These are phyloP conservation scores for Scedosporium boydii DNA, from an alignment of 2,329 filamentous ascomycete species.

Conservation along the genomic window DNA sequence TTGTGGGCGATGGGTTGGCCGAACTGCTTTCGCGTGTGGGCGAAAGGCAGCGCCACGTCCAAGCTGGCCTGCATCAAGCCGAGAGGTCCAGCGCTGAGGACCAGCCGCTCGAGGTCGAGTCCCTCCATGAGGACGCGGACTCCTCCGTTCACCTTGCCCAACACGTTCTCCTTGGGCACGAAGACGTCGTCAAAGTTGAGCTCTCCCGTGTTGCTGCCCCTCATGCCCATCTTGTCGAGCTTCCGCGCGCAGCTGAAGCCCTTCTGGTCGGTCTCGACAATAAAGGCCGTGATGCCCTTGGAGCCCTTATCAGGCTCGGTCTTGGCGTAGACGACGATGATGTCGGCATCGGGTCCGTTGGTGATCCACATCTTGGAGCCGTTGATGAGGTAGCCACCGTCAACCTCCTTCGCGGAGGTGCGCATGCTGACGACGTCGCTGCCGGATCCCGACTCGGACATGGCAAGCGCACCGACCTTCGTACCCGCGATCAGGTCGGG, in stretches of 20 bases:
- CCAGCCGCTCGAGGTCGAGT: slow-evolving; percentile 84
- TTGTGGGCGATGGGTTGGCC: slow-evolving; percentile 78
- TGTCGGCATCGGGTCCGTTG: slow-evolving; percentile 89
- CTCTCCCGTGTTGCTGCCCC: slow-evolving; percentile 92
- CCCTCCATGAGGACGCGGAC: slow-evolving; percentile 94
- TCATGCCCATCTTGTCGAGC: slow-evolving; percentile 97
- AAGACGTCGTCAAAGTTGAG: slow-evolving; percentile 86
- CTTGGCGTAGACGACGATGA: slow-evolving; percentile 95
- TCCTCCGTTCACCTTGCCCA: slow-evolving; percentile 72
- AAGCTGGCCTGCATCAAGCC: slow-evolving; percentile 91
- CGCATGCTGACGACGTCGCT: slow-evolving; percentile 96
- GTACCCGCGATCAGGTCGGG: slow-evolving; percentile 73
- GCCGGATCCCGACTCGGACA: slow-evolving; percentile 87
- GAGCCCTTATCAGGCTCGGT: slow-evolving; percentile 70
- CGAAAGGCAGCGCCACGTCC: slow-evolving; percentile 79
- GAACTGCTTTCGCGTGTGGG: slow-evolving; percentile 85
- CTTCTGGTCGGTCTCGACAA: slow-evolving; percentile 60
- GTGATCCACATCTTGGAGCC: slow-evolving; percentile 99
- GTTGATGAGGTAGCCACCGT: slow-evolving; percentile 78
- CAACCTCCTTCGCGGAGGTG: slow-evolving; percentile 67
- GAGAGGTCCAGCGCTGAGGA: slow-evolving; percentile 81
- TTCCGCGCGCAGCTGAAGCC: slow-evolving; percentile 86
- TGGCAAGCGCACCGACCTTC: slow-evolving; percentile 79
- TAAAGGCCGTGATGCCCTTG: slow-evolving; percentile 91
- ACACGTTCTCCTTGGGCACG: slow-evolving; percentile 70